Evolutionary conservation across 176 grass and related monocot genomes (phyloP).

Genomic region (Urochloa ruziziensis): DNA sequence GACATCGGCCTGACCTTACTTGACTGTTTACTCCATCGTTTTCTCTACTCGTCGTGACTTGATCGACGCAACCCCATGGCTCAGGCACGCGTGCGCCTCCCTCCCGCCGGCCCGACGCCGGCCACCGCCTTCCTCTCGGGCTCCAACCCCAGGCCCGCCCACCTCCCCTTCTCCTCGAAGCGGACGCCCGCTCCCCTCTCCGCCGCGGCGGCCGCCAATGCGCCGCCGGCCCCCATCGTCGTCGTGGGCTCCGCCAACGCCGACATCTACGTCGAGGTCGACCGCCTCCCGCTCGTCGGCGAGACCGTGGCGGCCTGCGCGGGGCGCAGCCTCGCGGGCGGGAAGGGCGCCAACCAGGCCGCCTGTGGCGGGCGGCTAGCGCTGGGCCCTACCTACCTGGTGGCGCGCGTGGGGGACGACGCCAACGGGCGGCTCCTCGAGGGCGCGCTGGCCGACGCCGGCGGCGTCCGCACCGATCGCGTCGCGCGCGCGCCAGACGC

Average conservation of each 20-base stretch:
- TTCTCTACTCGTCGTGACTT: neutral
- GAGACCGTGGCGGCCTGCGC: constrained; percentile 65
- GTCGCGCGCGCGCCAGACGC: constrained; percentile 43
- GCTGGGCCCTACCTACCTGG: constrained; percentile 61
- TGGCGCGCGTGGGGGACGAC: constrained; percentile 79
- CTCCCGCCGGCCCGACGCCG: constrained; percentile 13
- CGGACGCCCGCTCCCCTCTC: constrained; percentile 1
- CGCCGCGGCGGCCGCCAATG: constrained; percentile 3
- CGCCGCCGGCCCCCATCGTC: constrained; percentile 54
- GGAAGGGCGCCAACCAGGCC: constrained; percentile 84
- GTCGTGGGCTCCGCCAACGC: constrained; percentile 95
- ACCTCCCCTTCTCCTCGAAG: constrained; percentile 45
- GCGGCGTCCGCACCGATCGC: constrained; percentile 63
- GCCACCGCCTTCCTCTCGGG: constrained; percentile 27
- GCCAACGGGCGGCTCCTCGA: constrained; percentile 86
- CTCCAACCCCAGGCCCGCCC: neutral
- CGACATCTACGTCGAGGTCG: constrained; percentile 95
- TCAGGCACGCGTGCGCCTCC: constrained; percentile 32
- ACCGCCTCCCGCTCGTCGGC: constrained; percentile 70
- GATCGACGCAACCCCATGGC: constrained; percentile 10
- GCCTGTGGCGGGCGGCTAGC: constrained; percentile 78
- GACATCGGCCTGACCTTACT: neutral
- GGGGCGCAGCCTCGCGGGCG: constrained; percentile 58
- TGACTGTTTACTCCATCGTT: neutral
- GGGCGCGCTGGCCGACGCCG: constrained; percentile 61